Base-by-base conservation (phyloP, 1,284 basidiomycete genomes). In the Trichosporon inkin region DNA sequence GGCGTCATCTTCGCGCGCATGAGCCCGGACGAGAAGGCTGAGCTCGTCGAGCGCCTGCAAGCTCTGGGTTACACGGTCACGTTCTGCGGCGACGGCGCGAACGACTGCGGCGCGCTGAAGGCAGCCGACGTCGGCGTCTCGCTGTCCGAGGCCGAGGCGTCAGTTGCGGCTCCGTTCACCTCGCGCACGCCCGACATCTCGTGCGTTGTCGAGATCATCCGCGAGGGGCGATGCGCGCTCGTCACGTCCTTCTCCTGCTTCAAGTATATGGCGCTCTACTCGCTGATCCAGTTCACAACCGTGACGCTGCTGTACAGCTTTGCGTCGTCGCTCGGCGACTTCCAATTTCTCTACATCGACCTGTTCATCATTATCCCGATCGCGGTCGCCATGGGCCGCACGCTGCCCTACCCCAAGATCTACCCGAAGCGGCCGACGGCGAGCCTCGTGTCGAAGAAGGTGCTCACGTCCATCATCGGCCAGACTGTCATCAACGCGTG, bases 11-110 rank as follows among this genome's bases (percentile, higher is more conserved):
- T 95, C 75, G 94, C 96, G 10, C 86, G 96, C 24, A 99, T 99
- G 96, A 99, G 95, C 16, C 96, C 96, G 0, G 96, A 99, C 76
- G 96, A 99, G 81, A 99, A 99, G 81, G 96, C 98, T 71, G 96
- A 99, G 75, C 86, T 99, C 17, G 91, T 99, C 40, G 95, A 98
- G 75, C 86, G 94, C 3, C 82, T 99, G 20, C 96, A 99, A 74
- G 82, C 84, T 4, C 83, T 99, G 10, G 95, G 94, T 8, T 99
- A 98, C 75, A 96, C 90, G 0, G 95, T 98, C 11, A 84, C 96
- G 6, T 98, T 99, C 88, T 99, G 96, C 72, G 96, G 96, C 39
- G 96, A 99, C 73, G 96, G 96, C 32, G 96, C 96, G 6, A 99
- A 99, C 76, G 96, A 99, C 73, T 99, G 95, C 73, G 93, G 95